Conservation (phyloP, 2,329 filamentous ascomycete species). For the Cryphonectria parasitica region DNA sequence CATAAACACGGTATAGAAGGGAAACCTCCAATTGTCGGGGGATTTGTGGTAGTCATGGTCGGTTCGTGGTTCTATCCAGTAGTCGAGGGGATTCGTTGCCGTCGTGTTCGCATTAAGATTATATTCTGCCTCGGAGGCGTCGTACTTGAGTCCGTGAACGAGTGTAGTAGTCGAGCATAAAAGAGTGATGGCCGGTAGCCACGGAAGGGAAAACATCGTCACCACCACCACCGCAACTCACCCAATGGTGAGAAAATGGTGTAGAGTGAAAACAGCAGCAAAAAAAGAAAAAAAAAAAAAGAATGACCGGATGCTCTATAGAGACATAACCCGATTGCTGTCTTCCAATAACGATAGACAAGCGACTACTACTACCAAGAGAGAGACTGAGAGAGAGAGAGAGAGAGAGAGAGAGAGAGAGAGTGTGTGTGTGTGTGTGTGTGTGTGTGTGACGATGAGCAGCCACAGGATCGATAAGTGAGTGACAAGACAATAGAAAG, state of each 20-base stretch:
- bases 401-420: conserved; percentile 21
- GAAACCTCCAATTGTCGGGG: conserved; percentile 66
- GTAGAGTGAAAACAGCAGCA: conserved; percentile 13
- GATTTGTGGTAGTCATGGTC: conserved; percentile 53
- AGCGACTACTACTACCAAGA: neutral
- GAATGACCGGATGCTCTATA: conserved; percentile 25
- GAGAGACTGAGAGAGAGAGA: conserved; percentile 21
- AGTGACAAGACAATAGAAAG: conserved; percentile 26
- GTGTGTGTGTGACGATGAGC: conserved; percentile 19
- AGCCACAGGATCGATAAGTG: conserved; percentile 23
- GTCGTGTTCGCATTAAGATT: conserved; percentile 65
- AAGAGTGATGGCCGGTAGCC: conserved; percentile 35
- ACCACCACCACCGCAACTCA: conserved; percentile 34
- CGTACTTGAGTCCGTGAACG: conserved; percentile 38
- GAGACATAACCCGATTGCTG: conserved; percentile 25
- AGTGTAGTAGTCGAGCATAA: conserved; percentile 31
- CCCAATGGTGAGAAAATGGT: conserved; percentile 24
- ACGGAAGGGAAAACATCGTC: conserved; percentile 37
- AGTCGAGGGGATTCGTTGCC: conserved; percentile 60
- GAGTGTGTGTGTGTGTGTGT: too few relatives aligned
- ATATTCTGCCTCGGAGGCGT: conserved; percentile 46
- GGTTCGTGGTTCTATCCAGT: conserved; percentile 57
- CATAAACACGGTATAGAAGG: conserved; percentile 67
- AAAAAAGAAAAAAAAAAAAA: conserved; percentile 15
- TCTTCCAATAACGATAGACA: conserved; percentile 19